Evolutionary conservation across 352 stramenopile genomes (phyloP).

Genomic region (Phytopythium vexans): DNA sequence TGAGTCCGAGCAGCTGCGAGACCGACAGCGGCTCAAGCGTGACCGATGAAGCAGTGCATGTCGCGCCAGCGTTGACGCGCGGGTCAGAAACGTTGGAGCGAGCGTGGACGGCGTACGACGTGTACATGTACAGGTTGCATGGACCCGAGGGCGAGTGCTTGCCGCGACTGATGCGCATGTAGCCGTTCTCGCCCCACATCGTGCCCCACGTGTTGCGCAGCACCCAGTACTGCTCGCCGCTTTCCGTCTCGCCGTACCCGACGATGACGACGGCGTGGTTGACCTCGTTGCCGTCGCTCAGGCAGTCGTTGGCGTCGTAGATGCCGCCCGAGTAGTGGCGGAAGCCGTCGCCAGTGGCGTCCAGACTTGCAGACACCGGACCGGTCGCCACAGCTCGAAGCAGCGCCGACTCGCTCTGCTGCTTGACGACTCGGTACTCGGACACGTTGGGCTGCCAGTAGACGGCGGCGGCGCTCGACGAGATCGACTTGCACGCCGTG

Average conservation of each 20-base stretch:
- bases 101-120: constrained; percentile 57
- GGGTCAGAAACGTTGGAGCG: constrained; percentile 20
- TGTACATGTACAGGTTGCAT: constrained; percentile 77
- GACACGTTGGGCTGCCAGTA: constrained; percentile 40
- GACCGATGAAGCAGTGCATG: constrained; percentile 26
- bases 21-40: constrained; percentile 40
- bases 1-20: constrained; percentile 35
- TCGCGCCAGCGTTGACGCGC: constrained; percentile 15
- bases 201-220: constrained; percentile 89
- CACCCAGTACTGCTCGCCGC: constrained; percentile 83
- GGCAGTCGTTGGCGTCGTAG: constrained; percentile 81
- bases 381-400: constrained; percentile 58
- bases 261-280: constrained; percentile 87
- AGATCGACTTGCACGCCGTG: not conserved
- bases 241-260: constrained; percentile 73
- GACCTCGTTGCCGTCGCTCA: constrained; percentile 69
- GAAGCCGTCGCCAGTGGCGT: constrained; percentile 73
- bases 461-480: constrained; percentile 17
- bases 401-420: constrained; percentile 54
- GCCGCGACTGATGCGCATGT: constrained; percentile 68
- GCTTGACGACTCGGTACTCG: constrained; percentile 50
- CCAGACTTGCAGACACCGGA: constrained; percentile 77
- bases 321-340: constrained; percentile 81
- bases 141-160: constrained; percentile 34
- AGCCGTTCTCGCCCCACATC: constrained; percentile 85